Evolutionary conservation across 23 red algal genomes (phyloP), one percentile per base, ranked within the genome.

Genomic region (Gracilaria gracilis): DNA sequence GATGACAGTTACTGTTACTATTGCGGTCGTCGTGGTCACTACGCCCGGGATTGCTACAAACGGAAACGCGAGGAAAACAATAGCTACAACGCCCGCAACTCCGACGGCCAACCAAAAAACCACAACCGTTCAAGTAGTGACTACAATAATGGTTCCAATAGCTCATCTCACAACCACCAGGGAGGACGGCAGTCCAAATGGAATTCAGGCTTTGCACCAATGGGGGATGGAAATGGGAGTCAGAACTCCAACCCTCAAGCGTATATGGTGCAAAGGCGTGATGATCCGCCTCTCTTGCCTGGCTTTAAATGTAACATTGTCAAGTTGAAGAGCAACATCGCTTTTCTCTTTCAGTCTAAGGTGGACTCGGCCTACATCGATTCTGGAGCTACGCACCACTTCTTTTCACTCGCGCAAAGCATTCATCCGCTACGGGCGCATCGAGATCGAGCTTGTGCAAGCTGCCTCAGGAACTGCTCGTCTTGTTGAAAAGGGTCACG

Each of bases 401-500:
- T n/a, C n/a, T n/a, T n/a, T n/a, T n/a, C n/a, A n/a, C n/a, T n/a
- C n/a, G n/a, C n/a, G n/a, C n/a, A n/a, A n/a, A n/a, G n/a, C n/a
- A n/a, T n/a, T n/a, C n/a, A n/a, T n/a, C n/a, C n/a, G n/a, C n/a
- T n/a, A n/a, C n/a, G n/a, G n/a, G n/a, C n/a, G n/a, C n/a, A n/a
- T n/a, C n/a, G n/a, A n/a, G n/a, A n/a, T n/a, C n/a, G n/a, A n/a
- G n/a, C n/a, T n/a, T n/a, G n/a, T n/a, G n/a, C n/a, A n/a, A n/a
- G n/a, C n/a, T n/a, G n/a, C n/a, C n/a, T n/a, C n/a, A 1, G 82
- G 82, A 1, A 38, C 40, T 0, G 37, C 54, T 42, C 53, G 61
- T 2, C 21, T 67, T n/a, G 59, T 86, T 24, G 82, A 33, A 6
- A 86, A 86, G 32, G 82, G 61, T 4, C 53, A 72, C 38, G 82